Percentiles rank a stretch among this genome's conserved stretches.
Evolutionary conservation across 495 filamentous ascomycete genomes (phyloP).

Genomic region (Monascus purpureus): DNA sequence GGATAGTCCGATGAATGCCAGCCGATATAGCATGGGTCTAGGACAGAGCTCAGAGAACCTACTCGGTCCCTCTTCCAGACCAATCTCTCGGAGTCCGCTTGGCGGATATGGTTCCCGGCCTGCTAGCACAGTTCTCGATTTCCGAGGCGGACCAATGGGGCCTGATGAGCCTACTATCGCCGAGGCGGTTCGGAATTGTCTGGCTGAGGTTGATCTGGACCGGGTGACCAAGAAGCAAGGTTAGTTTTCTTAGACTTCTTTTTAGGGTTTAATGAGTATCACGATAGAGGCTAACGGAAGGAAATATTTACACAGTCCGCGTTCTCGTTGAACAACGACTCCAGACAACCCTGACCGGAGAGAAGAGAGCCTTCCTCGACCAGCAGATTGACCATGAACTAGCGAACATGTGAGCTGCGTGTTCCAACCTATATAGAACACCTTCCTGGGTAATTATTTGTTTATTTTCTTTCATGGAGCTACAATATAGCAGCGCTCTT

Average conservation of each 20-base stretch:
- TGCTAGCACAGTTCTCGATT: slow-evolving; percentile 52
- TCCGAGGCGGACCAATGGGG: slow-evolving; percentile 49
- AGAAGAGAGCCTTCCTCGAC: slow-evolving; percentile 75
- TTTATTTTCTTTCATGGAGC: no score
- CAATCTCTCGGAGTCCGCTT: slow-evolving; percentile 39
- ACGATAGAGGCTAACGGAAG: slow-evolving; percentile 10
- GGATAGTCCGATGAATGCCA: slow-evolving; percentile 30
- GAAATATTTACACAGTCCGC: slow-evolving; percentile 38
- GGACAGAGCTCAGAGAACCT: slow-evolving; percentile 50
- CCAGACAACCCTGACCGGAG: slow-evolving; percentile 71
- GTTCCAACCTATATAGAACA: background rate
- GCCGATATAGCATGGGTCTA: slow-evolving; percentile 32
- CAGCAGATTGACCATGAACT: slow-evolving; percentile 84
- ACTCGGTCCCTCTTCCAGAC: slow-evolving; percentile 30
- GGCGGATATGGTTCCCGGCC: slow-evolving; percentile 39
- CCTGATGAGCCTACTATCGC: slow-evolving; percentile 61
- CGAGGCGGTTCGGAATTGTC: slow-evolving; percentile 66
- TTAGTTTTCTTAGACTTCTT: slow-evolving; percentile 13
- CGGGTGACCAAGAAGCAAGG: slow-evolving; percentile 95
- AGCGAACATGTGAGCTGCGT: slow-evolving; percentile 64
- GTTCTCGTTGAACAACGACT: slow-evolving; percentile 84
- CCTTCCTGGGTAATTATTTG: no score
- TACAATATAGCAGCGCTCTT: no score
- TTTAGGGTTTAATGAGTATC: background rate
- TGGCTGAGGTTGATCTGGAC: slow-evolving; percentile 87